Base-by-base conservation (phyloP, 2,329 filamentous ascomycete genomes). In the Hypoxylon sp. region DNA sequence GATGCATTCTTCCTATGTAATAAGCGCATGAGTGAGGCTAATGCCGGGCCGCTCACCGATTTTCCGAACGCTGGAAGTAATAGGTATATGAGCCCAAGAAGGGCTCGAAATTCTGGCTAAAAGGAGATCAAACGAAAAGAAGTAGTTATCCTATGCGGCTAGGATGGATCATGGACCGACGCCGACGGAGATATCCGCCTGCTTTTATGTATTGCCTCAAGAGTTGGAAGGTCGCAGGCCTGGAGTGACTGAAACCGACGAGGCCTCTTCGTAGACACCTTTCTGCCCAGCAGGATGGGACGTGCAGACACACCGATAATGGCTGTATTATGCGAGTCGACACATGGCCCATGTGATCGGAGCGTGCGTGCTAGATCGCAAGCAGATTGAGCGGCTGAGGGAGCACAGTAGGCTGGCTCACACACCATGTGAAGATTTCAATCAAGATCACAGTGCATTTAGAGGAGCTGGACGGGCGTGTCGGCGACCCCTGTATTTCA, bases 101-200 rank as follows among this genome's bases (percentile, higher is more conserved):
- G 60, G 52, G 33, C 27, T 53, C 13, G 52, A 60, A 46, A 73
- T 73, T 75, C 70, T 75, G 74, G 74, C 73, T 76, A 76, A 76
- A 76, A 63, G 73, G 61, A 67, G 73, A 75, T 75, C 73, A 75
- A 73, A 75, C 71, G 54, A 63, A 57, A 66, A 24, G n/a, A n/a
- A 24, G 51, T 50, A 50, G 41, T 55, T 37, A 47, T 53, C 47
- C 52, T 47, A 55, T 55, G 50, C 38, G 58, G 42, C 55, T 53
- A 56, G 53, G 45, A 48, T 18, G 23, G 40, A 35, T 62, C 46
- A 33, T 50, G 52, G 55, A 41, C 41, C 40, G 55, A 42, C 31
- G 55, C 41, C 40, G 58, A 45, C 31, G 53, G 21, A 48, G 46
- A 49, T 56, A 57, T 24, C 24, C 26, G 21, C n/a, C 13, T 33